Conservation (phyloP, 306 rosid species). For the Vicia sativa region DNA sequence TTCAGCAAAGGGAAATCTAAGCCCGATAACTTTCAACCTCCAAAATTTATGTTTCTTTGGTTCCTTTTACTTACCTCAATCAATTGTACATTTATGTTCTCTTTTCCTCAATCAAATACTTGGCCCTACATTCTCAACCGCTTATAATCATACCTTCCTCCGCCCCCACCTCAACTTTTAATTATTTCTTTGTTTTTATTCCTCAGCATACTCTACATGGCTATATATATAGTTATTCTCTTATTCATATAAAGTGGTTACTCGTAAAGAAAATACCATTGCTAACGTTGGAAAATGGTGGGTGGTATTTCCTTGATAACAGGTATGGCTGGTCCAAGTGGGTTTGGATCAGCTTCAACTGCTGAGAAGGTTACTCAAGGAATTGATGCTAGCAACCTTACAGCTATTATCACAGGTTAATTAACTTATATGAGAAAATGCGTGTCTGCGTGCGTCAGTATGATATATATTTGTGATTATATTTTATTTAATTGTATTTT, state of each 20-base stretch:
- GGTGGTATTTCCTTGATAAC: constrained; percentile 55
- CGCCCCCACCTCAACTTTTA: neutral
- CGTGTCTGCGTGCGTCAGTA: no score
- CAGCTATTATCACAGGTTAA: constrained; percentile 80
- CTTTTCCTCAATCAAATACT: neutral
- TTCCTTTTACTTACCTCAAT: neutral
- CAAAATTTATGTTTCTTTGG: neutral
- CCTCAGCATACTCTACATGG: no score
- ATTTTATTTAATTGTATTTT: no score
- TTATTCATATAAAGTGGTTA: neutral
- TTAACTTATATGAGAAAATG: no score
- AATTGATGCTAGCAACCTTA: constrained; percentile 69
- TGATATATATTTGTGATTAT: no score
- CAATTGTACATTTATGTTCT: neutral
- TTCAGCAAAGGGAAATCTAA: neutral
- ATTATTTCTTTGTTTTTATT: no score
- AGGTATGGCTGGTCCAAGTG: constrained; percentile 71
- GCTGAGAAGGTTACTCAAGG: constrained; percentile 81
- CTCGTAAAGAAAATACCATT: neutral
- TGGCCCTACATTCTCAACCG: neutral
- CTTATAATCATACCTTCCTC: neutral
- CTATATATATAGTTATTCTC: neutral
- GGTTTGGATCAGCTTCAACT: constrained; percentile 91
- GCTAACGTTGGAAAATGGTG: constrained; percentile 37
- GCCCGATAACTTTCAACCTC: neutral